Evolutionary conservation across 768 basidiomycete species (phyloP).

Genomic region (Lactarius sanguifluus): DNA sequence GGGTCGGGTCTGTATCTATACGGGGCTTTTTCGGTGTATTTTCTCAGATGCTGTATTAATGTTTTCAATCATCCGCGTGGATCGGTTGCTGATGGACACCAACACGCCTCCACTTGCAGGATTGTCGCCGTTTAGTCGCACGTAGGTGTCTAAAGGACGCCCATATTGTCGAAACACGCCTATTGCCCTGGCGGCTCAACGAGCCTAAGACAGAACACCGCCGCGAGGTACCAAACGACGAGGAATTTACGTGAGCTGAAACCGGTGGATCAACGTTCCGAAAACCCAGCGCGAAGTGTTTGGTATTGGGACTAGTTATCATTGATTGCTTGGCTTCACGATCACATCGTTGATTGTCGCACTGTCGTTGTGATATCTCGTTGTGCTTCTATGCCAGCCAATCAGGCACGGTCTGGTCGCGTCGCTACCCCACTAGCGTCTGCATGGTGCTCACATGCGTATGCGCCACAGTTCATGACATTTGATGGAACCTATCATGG

Average conservation of each 20-base stretch:
- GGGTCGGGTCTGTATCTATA: constrained; percentile 25
- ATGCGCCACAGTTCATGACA: background rate
- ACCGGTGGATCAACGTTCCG: background rate
- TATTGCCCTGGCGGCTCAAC: background rate
- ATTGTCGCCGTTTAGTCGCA: background rate
- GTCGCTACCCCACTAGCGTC: background rate
- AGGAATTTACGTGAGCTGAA: constrained; percentile 6
- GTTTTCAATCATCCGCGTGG: background rate
- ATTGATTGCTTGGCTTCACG: background rate
- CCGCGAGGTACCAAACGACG: background rate
- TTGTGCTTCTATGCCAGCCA: background rate
- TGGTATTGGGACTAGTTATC: background rate
- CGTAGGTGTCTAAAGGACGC: background rate
- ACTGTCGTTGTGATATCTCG: background rate
- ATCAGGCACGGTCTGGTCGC: background rate
- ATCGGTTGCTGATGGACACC: background rate
- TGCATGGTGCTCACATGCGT: background rate
- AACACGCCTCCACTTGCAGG: background rate
- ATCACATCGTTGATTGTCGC: background rate
- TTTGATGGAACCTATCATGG: background rate
- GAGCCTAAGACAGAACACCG: background rate
- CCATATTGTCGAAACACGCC: background rate
- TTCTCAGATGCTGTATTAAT: constrained; percentile 22
- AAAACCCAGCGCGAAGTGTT: background rate
- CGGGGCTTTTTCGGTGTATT: constrained; percentile 20